Base-by-base conservation (phyloP, 805 yeast genomes). In the Lipomyces orientalis region DNA sequence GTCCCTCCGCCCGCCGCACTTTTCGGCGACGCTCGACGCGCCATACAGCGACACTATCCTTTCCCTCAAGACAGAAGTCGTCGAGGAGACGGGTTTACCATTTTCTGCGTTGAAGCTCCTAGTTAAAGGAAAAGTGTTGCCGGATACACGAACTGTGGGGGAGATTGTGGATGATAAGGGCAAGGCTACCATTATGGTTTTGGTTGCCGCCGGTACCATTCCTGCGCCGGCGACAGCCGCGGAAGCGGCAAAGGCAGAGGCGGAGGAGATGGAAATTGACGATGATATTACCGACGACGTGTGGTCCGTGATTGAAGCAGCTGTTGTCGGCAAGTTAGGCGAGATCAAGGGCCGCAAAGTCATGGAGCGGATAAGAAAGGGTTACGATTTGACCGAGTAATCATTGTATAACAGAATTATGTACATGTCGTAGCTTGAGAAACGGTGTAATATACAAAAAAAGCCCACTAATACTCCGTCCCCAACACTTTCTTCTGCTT, bases 401-500 rank as follows among this genome's bases (percentile, higher is more conserved):
- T 58, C 34, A 8, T 34, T 35, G 39, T 16, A 35, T 37, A 51
- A 37, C 8, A 58, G 35, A 43, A 33, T 35, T 19, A n/a, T 33
- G 34, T n/a, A n/a, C 22, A 39, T 39, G 2, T 1, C 4, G 7
- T 7, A 16, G 16, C 22, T 22, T 43, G 16, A 22, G 16, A 22
- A 43, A 6, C 16, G 49, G 49, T 43, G 49, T 46, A 58, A 43
- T 25, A 16, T 25, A 43, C 34, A 16, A 39, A 4, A 58, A 58
- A n/a, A 35, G n/a, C 34, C n/a, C 12, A 6, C 39, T 33, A 67
- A 35, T 67, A 67, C 51, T 61, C 68, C 35, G 54, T 51, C 7
- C 55, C 65, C 58, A 69, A 62, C 31, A 70, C 64, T 62, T 69
- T 70, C 65, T 75, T 76, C 35, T 70, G 69, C 25, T 58, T 73